Evolutionary conservation across 2,329 filamentous ascomycete species (phyloP).

Genomic region (Rachicladosporium sp.): DNA sequence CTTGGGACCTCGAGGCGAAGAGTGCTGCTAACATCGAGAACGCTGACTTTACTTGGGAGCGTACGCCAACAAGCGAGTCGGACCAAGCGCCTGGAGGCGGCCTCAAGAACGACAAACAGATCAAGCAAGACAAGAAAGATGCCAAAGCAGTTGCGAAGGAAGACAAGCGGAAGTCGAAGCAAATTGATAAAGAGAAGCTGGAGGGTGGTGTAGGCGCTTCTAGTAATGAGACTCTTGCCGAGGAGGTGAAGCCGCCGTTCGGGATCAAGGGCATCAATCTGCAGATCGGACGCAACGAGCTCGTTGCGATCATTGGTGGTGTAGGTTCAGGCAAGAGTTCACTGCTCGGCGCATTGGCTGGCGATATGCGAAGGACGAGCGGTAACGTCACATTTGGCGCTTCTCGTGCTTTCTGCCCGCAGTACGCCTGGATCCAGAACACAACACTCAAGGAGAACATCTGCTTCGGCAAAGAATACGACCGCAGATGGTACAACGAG

Average conservation of each 20-base stretch:
- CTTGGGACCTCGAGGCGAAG: slow-evolving; percentile 40
- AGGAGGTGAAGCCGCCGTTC: slow-evolving; percentile 54
- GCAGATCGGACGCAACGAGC: slow-evolving; percentile 58
- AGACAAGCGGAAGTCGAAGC: slow-evolving; percentile 24
- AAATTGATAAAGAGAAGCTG: slow-evolving; percentile 17
- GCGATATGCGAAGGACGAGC: slow-evolving; percentile 78
- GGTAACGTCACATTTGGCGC: slow-evolving; percentile 67
- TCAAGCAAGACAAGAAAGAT: slow-evolving; percentile 32
- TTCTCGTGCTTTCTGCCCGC: slow-evolving; percentile 78
- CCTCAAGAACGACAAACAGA: slow-evolving; percentile 22
- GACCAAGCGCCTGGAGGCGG: slow-evolving; percentile 22
- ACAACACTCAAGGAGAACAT: slow-evolving; percentile 80
- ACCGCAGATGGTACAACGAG: slow-evolving; percentile 66
- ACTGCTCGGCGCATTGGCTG: slow-evolving; percentile 74
- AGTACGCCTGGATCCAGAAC: slow-evolving; percentile 98
- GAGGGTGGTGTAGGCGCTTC: slow-evolving; percentile 1
- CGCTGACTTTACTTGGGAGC: slow-evolving; percentile 83
- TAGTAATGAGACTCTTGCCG: slow-evolving; percentile 44
- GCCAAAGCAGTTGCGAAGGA: slow-evolving; percentile 31
- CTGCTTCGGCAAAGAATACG: slow-evolving; percentile 64
- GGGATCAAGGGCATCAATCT: slow-evolving; percentile 58
- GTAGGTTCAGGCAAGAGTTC: slow-evolving; percentile 88
- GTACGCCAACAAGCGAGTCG: slow-evolving; percentile 41
- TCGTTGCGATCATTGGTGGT: slow-evolving; percentile 75
- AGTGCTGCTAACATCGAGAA: slow-evolving; percentile 54